Evolutionary conservation across 148 eudicot species (phyloP).

Genomic region (Chenopodium berlandieri): DNA sequence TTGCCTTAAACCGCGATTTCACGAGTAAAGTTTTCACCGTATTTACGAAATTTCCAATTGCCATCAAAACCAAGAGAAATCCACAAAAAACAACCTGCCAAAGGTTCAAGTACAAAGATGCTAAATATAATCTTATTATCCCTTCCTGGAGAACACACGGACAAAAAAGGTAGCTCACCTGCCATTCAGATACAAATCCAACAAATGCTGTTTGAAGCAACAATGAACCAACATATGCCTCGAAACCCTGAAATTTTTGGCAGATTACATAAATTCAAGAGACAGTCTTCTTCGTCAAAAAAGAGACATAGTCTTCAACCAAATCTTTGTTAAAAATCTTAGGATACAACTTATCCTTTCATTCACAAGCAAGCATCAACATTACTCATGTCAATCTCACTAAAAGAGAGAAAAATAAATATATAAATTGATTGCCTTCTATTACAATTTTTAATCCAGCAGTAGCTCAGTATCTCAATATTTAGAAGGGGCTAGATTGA

Average conservation of each 20-base stretch:
- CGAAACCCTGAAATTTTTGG: slow-evolving; percentile 39
- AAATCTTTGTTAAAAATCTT: no score
- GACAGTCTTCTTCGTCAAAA: neutral
- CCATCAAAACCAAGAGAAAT: slow-evolving; percentile 44
- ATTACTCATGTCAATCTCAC: neutral
- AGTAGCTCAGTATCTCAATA: neutral
- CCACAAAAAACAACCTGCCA: slow-evolving; percentile 53
- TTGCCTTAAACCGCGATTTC: slow-evolving; percentile 50
- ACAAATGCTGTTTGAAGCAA: slow-evolving; percentile 44
- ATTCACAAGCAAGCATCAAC: neutral
- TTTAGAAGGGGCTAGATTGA: neutral
- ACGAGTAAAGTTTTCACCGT: slow-evolving; percentile 45
- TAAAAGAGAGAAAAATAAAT: no score
- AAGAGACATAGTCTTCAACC: slow-evolving; percentile 8
- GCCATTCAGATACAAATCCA: slow-evolving; percentile 55
- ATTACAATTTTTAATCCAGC: neutral
- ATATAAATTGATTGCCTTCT: neutral
- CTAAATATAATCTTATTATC: neutral
- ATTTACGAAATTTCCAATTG: slow-evolving; percentile 43
- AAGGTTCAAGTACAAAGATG: neutral
- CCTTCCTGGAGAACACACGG: neutral
- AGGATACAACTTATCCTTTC: neutral
- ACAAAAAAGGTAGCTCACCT: slow-evolving; percentile 26
- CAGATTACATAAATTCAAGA: neutral
- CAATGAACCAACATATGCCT: slow-evolving; percentile 50